These are phyloP conservation scores for Neonectria hederae DNA, from an alignment of 2,329 filamentous ascomycete genomes.

Conservation along the genomic window DNA sequence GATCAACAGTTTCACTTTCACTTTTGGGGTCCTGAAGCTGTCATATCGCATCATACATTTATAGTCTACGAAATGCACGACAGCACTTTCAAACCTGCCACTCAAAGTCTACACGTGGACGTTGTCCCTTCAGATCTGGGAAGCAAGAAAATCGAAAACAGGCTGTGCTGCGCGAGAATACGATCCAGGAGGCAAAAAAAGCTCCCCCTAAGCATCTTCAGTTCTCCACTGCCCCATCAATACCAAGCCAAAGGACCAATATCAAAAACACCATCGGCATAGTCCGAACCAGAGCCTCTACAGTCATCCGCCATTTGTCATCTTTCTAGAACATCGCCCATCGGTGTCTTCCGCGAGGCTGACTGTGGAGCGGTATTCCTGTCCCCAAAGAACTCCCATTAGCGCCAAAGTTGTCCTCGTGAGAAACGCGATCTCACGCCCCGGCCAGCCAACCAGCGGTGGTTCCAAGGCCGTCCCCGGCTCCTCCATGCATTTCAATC, in stretches of 20 bases:
- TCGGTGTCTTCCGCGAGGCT: constrained; percentile 23
- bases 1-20: constrained; percentile 37
- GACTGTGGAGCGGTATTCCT: constrained; percentile 9
- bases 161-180: neutral
- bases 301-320: constrained; percentile 30
- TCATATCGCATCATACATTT: constrained; percentile 24
- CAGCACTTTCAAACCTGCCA: neutral
- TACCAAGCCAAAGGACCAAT: neutral
- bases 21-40: constrained; percentile 10
- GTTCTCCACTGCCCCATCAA: neutral
- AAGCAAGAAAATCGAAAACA: neutral
- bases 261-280: constrained; percentile 8
- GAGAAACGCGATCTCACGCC: constrained; percentile 2
- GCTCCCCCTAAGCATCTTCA: no score
- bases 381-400: constrained; percentile 11
- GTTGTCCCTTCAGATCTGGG: neutral
- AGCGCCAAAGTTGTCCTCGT: constrained; percentile 23
- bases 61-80: no score
- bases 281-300: constrained; percentile 7
- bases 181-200: constrained; percentile 7
- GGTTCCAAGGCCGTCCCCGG: neutral
- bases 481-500: neutral
- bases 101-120: neutral
- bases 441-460: neutral
- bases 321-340: constrained; percentile 37